Evolutionary conservation across 2,329 filamentous ascomycete species (phyloP).

Genomic region (Aplosporella prunicola): DNA sequence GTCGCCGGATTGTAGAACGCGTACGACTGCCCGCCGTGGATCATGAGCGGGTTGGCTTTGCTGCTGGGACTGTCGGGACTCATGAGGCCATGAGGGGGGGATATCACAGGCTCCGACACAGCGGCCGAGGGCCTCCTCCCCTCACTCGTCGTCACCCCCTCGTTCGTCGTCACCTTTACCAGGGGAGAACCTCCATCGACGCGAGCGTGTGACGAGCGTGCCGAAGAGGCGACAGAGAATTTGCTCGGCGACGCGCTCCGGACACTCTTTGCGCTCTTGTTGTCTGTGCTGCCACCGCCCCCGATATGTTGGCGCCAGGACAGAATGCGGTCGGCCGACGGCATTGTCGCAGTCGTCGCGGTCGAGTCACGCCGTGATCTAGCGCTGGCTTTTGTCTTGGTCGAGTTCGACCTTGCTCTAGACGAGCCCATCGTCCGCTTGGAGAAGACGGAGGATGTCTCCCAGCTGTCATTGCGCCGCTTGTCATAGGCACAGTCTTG

Average conservation of each 20-base stretch:
- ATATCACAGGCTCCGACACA: too few species aligned
- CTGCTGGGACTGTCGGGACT: too few species aligned
- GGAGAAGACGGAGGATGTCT: conserved; percentile 67
- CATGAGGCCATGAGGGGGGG: too few species aligned
- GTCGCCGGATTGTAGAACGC: conserved; percentile 42
- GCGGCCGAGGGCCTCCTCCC: neutral
- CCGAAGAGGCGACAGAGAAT: conserved; percentile 21
- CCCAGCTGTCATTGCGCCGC: conserved; percentile 56
- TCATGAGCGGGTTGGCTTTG: conserved; percentile 36
- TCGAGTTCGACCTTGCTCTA: conserved; percentile 37
- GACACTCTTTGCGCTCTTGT: conserved; percentile 16
- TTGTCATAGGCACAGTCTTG: conserved; percentile 86
- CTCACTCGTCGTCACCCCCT: neutral
- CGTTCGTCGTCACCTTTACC: too few species aligned
- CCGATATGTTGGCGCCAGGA: conserved; percentile 70
- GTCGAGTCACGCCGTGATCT: conserved; percentile 38
- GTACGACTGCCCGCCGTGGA: conserved; percentile 43
- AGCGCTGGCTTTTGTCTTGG: conserved; percentile 45
- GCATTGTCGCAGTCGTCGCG: conserved; percentile 26
- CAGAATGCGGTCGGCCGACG: conserved; percentile 67
- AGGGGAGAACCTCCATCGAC: too few species aligned
- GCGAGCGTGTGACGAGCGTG: conserved; percentile 13
- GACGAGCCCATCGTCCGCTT: conserved; percentile 47
- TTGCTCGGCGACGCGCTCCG: conserved; percentile 43
- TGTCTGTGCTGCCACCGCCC: conserved; percentile 19